phyloP scores from a whole-genome alignment of 179 eudicot genomes.

The Amaranthus tricolor region DNA sequence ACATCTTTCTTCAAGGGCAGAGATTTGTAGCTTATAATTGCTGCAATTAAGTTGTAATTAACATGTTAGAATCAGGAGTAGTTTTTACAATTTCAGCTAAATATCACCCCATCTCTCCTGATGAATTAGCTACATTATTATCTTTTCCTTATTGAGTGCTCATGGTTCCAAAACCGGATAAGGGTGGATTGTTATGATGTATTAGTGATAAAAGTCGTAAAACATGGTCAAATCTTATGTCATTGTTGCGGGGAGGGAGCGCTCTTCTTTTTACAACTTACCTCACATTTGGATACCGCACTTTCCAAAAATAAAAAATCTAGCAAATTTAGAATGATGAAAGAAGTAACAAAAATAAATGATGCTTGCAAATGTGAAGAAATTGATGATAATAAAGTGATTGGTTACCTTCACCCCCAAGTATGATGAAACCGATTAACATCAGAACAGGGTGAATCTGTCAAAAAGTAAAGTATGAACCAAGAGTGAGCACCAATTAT shows the following conservation, averaged over 20 bases:
- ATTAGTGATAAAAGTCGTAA: too few relatives aligned
- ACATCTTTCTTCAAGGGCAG: conserved; percentile 57
- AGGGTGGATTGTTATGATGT: too few relatives aligned
- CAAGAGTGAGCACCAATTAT: neutral
- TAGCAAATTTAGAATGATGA: too few relatives aligned
- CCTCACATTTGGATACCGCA: too few relatives aligned
- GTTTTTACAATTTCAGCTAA: neutral
- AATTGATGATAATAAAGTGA: neutral
- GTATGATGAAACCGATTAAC: conserved; percentile 71
- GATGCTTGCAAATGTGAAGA: neutral
- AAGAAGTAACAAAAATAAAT: too few relatives aligned
- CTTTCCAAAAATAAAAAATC: too few relatives aligned
- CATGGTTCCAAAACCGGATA: too few relatives aligned
- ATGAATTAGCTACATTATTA: too few relatives aligned
- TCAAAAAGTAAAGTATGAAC: neutral
- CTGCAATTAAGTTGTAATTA: conserved; percentile 35
- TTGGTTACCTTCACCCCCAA: conserved; percentile 87
- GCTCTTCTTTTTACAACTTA: too few relatives aligned
- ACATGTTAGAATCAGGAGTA: neutral
- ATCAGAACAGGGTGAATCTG: conserved; percentile 90
- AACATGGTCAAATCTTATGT: too few relatives aligned
- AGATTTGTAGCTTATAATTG: conserved; percentile 64
- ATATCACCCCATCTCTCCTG: neutral
- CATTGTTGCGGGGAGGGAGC: too few relatives aligned
- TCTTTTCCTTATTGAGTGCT: too few relatives aligned